Base-by-base conservation (phyloP, 768 basidiomycete species). In the Hortiboletus campestris region DNA sequence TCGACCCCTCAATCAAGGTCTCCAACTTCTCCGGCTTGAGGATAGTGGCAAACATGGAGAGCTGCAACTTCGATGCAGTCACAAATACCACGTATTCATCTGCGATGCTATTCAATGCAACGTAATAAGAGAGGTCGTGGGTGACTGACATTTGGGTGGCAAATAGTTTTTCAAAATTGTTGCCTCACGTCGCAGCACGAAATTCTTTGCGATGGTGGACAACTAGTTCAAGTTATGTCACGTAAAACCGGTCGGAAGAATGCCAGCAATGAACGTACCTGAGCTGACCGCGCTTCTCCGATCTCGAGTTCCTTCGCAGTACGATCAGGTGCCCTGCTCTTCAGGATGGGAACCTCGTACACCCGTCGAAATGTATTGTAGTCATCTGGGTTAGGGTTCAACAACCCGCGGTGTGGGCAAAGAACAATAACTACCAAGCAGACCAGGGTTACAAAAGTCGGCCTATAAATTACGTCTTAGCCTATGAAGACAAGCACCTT, bases 51-150 rank as follows among this genome's bases (percentile, higher is more conserved):
- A 94, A 93, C 63, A 98, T 87, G 13, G 82, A 76, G 7, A 91
- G 71, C 63, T 99, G 96, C 17, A 97, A 74, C n/a, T 73, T 46
- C 1, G 94, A 94, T 0, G 97, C 96, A 6, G 86, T 85, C 31
- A 97, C 79, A 69, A 98, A 98, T n/a, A 98, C 86, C n/a, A 96
- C 89, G 67, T 96, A 98, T 84, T 99, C 97, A 67, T 91, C 96
- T 98, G 59, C 9, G 10, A 41, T 28, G 17, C 20, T 17, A 42
- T 41, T 56, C 40, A 60, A 28, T 4, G 32, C 38, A 58, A 29
- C 56, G 39, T 17, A 29, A 16, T 8, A 25, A 12, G 40, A 29
- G 36, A 51, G n/a, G n/a, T 29, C 34, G 35, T 31, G 17, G 46
- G 25, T 19, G 34, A 71, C 87, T 56, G 54, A 97, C 95, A 78